Base-by-base conservation (phyloP, 1,284 basidiomycete species). In the Tilletiaria anomala region DNA sequence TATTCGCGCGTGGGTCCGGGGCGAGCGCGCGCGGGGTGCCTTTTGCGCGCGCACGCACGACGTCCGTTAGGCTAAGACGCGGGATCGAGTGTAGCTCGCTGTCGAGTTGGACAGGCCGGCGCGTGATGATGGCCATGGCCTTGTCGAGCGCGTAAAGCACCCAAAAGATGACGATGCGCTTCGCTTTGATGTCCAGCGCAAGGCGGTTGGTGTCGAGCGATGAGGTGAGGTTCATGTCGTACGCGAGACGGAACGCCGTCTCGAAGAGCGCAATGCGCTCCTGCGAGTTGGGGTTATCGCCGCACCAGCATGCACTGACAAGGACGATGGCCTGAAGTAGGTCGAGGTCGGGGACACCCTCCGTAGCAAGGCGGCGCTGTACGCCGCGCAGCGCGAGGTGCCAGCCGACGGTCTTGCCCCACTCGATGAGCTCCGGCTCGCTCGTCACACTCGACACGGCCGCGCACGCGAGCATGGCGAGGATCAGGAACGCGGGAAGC, bases 311-410 rank as follows among this genome's bases (percentile, higher is more conserved):
- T 18, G 4, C 24, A 11, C 26, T 32, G 5, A 44, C 21, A 4
- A 44, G 35, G 4, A 44, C 21, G n/a, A 44, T 26, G 5, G 43
- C 32, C 29, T 44, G 43, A 17, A 44, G n/a, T 4, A 44, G 26
- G 22, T 32, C 15, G 10, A 34, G 22, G 21, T 40, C 38, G 19
- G 22, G 10, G 6, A 29, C 29, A 8, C 16, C 32, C 8, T 23
- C 22, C 12, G 12, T 21, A 15, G n/a, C 14, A 8, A 44, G 36
- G 6, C 31, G 43, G 8, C 6, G 8, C 19, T 44, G 43, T 6
- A 44, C 38, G 11, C 38, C 16, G 16, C 40, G n/a, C 11, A 38
- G 18, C 12, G 43, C 43, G 18, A 19, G 10, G 19, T 18, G 23
- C 43, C 43, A 44, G n/a, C 37, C 37, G 12, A 32, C 19, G n/a